Percentiles rank a stretch among this genome's conserved stretches.
These are phyloP conservation scores for Leccinum boreale DNA, from an alignment of 768 basidiomycete species.

Conservation along the genomic window DNA sequence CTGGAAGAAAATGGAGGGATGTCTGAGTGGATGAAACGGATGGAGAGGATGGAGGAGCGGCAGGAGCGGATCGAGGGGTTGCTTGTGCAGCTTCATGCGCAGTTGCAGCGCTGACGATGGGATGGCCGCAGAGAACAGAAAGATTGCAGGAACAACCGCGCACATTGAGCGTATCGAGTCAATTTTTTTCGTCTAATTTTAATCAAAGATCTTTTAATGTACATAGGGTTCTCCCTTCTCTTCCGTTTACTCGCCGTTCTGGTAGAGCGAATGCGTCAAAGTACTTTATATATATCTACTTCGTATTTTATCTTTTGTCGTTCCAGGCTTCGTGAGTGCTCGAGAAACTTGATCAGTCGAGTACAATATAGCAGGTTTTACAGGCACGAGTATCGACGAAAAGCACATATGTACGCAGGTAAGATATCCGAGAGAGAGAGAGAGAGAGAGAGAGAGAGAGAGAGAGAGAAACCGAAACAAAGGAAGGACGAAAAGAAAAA, in stretches of 20 bases:
- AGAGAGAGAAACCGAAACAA: not conserved
- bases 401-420: not conserved
- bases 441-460: no score
- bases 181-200: not conserved
- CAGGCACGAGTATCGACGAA: conserved; percentile 16
- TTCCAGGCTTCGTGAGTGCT: not conserved
- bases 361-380: conserved; percentile 5
- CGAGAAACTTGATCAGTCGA: not conserved
- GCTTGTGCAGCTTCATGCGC: conserved; percentile 32
- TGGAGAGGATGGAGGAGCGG: conserved; percentile 41
- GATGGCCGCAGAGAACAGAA: not conserved
- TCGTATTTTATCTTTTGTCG: conserved; percentile 3
- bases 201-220: not conserved
- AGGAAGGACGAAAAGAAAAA: not conserved
- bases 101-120: conserved; percentile 10
- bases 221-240: not conserved
- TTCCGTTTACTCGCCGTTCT: not conserved
- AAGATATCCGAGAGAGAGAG: conserved; percentile 7
- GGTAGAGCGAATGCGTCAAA: not conserved
- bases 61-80: conserved; percentile 50
- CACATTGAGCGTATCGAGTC: not conserved
- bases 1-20: conserved; percentile 26
- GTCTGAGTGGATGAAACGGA: conserved; percentile 30
- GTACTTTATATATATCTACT: not conserved
- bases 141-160: not conserved